phyloP scores from a whole-genome alignment of 495 filamentous ascomycete species.

The Penicillium ucsense region DNA sequence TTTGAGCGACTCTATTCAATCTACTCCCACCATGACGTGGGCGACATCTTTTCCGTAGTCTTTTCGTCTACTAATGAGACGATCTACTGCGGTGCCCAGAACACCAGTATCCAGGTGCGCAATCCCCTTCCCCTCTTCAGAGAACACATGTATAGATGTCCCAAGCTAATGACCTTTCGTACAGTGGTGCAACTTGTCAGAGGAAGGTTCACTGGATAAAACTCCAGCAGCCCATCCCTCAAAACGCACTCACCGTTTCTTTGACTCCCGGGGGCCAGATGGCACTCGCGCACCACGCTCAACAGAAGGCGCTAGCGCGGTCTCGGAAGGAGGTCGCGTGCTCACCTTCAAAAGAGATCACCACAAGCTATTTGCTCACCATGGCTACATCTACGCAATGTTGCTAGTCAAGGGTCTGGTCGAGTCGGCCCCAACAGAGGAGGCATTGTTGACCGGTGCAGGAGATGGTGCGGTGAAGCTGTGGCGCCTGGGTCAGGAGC shows the following conservation, averaged over 20 bases:
- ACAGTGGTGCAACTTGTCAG: conserved; percentile 54
- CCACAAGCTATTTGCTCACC: conserved; percentile 83
- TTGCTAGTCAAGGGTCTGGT: conserved; percentile 59
- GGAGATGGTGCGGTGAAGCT: conserved; percentile 90
- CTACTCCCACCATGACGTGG: conserved; percentile 88
- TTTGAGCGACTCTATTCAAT: conserved; percentile 73
- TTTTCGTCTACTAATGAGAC: conserved; percentile 72
- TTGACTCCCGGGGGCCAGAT: conserved; percentile 80
- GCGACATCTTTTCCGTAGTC: conserved; percentile 86
- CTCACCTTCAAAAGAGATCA: conserved; percentile 77
- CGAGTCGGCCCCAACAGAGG: conserved; percentile 55
- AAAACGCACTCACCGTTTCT: conserved; percentile 81
- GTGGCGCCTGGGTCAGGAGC: conserved; percentile 57
- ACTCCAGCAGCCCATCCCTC: conserved; percentile 64
- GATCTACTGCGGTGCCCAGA: conserved; percentile 87
- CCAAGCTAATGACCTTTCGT: not conserved
- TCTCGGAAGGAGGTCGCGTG: conserved; percentile 46
- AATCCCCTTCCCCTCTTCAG: not conserved
- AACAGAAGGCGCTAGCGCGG: conserved; percentile 25
- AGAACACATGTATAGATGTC: not conserved
- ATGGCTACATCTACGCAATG: conserved; percentile 95
- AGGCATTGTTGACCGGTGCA: conserved; percentile 79
- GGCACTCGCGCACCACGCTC: conserved; percentile 66
- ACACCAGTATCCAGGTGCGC: conserved; percentile 74
- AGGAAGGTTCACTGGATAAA: conserved; percentile 46